Evolutionary conservation across 2,329 filamentous ascomycete genomes (phyloP).

Genomic region (Colletotrichum camelliae): DNA sequence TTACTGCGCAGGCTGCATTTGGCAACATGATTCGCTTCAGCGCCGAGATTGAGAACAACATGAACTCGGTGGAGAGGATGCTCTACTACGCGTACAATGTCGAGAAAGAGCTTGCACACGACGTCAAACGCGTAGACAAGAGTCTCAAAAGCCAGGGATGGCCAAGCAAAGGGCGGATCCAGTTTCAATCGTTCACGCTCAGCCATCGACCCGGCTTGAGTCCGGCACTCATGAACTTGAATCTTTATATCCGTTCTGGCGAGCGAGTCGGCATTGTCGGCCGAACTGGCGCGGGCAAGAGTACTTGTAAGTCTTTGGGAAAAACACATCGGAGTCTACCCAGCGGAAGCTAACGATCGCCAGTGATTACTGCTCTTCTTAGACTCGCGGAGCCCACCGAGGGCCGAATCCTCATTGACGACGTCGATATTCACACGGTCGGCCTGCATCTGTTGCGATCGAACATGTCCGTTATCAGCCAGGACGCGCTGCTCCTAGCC

Average conservation of each 20-base stretch:
- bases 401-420: background rate
- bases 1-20: too few relatives aligned
- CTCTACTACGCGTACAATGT: background rate
- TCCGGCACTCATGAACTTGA: background rate
- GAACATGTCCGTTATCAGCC: too few relatives aligned
- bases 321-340: background rate
- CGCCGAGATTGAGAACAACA: background rate
- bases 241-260: background rate
- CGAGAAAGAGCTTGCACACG: background rate
- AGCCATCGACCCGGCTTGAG: background rate
- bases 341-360: background rate
- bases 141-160: background rate
- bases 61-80: background rate
- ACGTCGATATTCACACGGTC: background rate
- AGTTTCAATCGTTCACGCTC: background rate
- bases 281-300: background rate
- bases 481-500: too few relatives aligned
- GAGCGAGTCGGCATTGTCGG: background rate
- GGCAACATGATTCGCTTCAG: too few relatives aligned
- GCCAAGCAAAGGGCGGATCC: background rate
- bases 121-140: background rate
- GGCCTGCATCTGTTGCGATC: too few relatives aligned
- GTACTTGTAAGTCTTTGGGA: background rate
- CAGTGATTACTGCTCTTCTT: background rate
- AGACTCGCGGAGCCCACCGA: background rate